phyloP scores from a whole-genome alignment of 352 stramenopile species.

The Globisporangium alternatum region DNA sequence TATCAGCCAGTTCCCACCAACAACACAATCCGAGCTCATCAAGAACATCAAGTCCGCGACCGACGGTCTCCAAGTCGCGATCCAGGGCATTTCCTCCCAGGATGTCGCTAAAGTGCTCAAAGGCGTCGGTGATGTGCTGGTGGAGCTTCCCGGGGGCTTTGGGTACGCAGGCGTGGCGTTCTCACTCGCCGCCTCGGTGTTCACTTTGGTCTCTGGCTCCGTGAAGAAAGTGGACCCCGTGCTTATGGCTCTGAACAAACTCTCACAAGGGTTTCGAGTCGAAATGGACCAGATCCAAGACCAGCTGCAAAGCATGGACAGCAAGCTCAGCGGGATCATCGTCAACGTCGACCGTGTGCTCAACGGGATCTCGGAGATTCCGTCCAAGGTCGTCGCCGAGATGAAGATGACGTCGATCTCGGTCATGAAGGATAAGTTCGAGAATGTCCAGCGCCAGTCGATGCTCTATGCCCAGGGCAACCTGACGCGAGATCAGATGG shows the following conservation, averaged over 20 bases:
- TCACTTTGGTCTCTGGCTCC: constrained; percentile 15
- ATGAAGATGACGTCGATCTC: constrained; percentile 43
- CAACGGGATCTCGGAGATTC: constrained; percentile 32
- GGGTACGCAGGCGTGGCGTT: constrained; percentile 42
- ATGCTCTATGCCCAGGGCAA: constrained; percentile 33
- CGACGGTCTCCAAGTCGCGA: constrained; percentile 41
- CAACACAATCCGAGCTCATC: constrained; percentile 16
- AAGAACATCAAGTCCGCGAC: constrained; percentile 37
- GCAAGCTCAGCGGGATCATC: constrained; percentile 29
- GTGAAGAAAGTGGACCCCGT: constrained; percentile 28
- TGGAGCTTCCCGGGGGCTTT: constrained; percentile 29
- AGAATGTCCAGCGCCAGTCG: constrained; percentile 26
- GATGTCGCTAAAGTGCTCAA: constrained; percentile 39
- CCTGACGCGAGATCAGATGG: constrained; percentile 35
- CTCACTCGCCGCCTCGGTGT: constrained; percentile 37
- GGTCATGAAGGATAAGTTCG: constrained; percentile 52
- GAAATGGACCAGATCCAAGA: constrained; percentile 32
- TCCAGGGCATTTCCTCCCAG: constrained; percentile 23
- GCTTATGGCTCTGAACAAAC: constrained; percentile 24
- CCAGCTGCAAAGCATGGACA: constrained; percentile 25
- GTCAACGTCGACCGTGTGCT: constrained; percentile 34
- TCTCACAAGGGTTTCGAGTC: constrained; percentile 23
- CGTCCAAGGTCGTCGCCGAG: constrained; percentile 40
- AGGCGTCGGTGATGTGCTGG: constrained; percentile 35
- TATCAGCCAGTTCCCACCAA: constrained; percentile 18